A percentile compares a stretch with the other conserved stretches of the same genome.
These are phyloP conservation scores for Chalciporus chontae DNA, from an alignment of 768 basidiomycete species.

Conservation along the genomic window DNA sequence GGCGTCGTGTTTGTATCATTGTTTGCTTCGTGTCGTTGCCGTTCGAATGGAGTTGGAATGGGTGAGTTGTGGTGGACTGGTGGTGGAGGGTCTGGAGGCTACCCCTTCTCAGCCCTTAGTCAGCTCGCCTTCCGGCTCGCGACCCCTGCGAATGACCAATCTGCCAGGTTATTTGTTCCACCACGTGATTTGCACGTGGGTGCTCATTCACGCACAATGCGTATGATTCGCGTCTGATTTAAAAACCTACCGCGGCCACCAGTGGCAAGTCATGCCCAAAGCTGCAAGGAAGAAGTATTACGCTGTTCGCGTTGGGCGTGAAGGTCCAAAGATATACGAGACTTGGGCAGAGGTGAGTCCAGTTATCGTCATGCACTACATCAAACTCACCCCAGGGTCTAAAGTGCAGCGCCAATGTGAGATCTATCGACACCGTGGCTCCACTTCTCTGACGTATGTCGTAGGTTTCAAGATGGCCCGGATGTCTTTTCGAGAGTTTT, in stretches of 20 bases:
- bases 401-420: slow-evolving; percentile 49
- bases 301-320: slow-evolving; percentile 55
- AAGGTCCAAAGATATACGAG: slow-evolving; percentile 54
- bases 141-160: neutral
- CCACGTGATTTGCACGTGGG: neutral
- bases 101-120: neutral
- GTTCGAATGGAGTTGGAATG: no score
- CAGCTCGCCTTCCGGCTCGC: neutral
- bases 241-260: neutral
- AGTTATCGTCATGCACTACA: neutral
- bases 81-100: no score
- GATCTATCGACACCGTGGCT: neutral
- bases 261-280: slow-evolving; percentile 26
- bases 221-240: neutral
- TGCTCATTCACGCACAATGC: no score
- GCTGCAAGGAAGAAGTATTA: slow-evolving; percentile 46
- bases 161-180: neutral
- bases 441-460: neutral
- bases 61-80: no score
- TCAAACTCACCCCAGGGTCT: neutral
- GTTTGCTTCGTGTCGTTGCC: no score
- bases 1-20: no score
- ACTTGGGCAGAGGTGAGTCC: slow-evolving; percentile 58
- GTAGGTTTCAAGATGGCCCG: slow-evolving; percentile 54
- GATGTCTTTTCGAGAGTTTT: slow-evolving; percentile 54